phyloP scores from a whole-genome alignment of 1,284 basidiomycete species.

The Boletus albobrunnescens region DNA sequence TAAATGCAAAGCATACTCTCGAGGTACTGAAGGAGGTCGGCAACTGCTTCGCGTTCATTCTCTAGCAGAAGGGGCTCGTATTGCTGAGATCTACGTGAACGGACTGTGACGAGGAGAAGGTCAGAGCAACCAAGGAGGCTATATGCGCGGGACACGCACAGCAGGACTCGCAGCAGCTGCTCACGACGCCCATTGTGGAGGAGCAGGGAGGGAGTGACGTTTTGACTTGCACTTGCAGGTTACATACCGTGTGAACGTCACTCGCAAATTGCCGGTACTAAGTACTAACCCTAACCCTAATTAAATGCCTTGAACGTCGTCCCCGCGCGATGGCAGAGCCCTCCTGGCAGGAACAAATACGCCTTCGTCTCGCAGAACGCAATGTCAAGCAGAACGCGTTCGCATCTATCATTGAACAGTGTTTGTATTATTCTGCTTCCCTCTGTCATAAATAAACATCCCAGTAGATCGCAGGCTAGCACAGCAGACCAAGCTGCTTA shows the following conservation, averaged over 20 bases:
- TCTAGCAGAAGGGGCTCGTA: conserved; percentile 95
- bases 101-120: conserved; percentile 43
- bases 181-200: conserved; percentile 48
- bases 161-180: conserved; percentile 76
- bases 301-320: neutral
- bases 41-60: conserved; percentile 98
- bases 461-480: conserved; percentile 79
- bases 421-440: conserved; percentile 47
- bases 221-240: conserved; percentile 12
- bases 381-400: conserved; percentile 75
- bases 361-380: conserved; percentile 72
- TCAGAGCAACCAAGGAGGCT: conserved; percentile 9
- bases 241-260: conserved; percentile 20
- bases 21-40: conserved; percentile 94
- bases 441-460: conserved; percentile 11
- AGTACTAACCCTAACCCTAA: conserved; percentile 30
- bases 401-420: conserved; percentile 83
- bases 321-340: conserved; percentile 64
- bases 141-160: conserved; percentile 45
- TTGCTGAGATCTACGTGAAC: conserved; percentile 74
- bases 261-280: conserved; percentile 18
- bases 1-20: conserved; percentile 65
- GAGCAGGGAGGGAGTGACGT: neutral
- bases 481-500: conserved; percentile 83
- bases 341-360: conserved; percentile 74